A percentile compares a stretch with the other conserved stretches of the same genome.
phyloP scores from a whole-genome alignment of 306 rosid species.

The Lotus japonicus region DNA sequence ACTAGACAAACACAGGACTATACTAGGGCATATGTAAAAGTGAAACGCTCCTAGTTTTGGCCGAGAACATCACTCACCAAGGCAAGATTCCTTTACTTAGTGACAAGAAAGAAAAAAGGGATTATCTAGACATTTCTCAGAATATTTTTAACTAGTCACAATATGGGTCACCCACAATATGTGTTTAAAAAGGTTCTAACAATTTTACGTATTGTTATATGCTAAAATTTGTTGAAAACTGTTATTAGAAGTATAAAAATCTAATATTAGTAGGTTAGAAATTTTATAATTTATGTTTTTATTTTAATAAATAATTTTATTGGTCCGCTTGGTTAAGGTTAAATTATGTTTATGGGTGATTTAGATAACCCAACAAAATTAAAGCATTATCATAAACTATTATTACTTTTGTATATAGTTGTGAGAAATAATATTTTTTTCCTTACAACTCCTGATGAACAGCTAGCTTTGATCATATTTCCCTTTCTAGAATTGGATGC shows the following conservation, averaged over 20 bases:
- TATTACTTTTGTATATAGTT: no score
- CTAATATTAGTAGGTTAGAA: no score
- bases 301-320: no score
- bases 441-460: neutral
- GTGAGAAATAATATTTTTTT: neutral
- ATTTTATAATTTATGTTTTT: no score
- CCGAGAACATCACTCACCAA: no score
- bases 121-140: constrained; percentile 18
- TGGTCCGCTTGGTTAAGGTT: no score
- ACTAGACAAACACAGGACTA: no score
- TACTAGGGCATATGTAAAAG: neutral
- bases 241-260: neutral
- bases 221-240: neutral
- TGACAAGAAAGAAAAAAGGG: constrained; percentile 19
- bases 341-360: no score
- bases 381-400: no score
- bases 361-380: no score
- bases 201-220: neutral
- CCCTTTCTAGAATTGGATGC: constrained; percentile 53
- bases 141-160: neutral
- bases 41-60: neutral
- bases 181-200: neutral
- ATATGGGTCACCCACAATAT: no score
- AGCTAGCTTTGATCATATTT: neutral
- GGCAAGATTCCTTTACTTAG: constrained; percentile 30